phyloP scores from a whole-genome alignment of 1,284 basidiomycete species.

The Coniferiporia weirii region DNA sequence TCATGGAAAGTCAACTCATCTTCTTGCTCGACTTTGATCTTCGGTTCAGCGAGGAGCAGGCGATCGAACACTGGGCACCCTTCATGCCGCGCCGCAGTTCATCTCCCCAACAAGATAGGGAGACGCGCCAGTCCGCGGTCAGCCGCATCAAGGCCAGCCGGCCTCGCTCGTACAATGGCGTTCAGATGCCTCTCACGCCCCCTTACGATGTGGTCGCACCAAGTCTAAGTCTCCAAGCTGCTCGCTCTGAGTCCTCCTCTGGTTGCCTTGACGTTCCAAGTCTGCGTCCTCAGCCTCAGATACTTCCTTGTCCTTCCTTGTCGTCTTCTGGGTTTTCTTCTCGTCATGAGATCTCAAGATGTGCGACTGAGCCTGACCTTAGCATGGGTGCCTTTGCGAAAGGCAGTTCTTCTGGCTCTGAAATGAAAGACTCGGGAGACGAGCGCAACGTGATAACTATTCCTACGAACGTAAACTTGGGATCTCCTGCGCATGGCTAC shows the following conservation, averaged over 20 bases:
- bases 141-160: constrained; percentile 53
- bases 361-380: constrained; percentile 40
- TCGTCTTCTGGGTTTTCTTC: constrained; percentile 9
- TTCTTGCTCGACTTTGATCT: constrained; percentile 87
- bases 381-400: constrained; percentile 60
- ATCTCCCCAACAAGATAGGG: constrained; percentile 29
- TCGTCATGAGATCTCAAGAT: constrained; percentile 8
- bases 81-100: constrained; percentile 43
- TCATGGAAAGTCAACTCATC: constrained; percentile 95
- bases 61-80: constrained; percentile 54
- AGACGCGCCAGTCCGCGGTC: constrained; percentile 49
- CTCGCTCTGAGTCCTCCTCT: constrained; percentile 5
- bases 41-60: constrained; percentile 77
- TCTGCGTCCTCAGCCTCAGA: constrained; percentile 24
- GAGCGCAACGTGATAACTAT: constrained; percentile 30
- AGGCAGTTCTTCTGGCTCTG: constrained; percentile 50
- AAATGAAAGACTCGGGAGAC: constrained; percentile 44
- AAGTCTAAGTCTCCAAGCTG: constrained; percentile 28
- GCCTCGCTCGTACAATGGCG: constrained; percentile 44
- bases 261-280: constrained; percentile 44
- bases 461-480: background rate
- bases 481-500: background rate
- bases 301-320: constrained; percentile 21
- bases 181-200: constrained; percentile 38
- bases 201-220: constrained; percentile 30